These are phyloP conservation scores for Raphanus sativus DNA, from an alignment of 345 rosid genomes.

Conservation along the genomic window DNA sequence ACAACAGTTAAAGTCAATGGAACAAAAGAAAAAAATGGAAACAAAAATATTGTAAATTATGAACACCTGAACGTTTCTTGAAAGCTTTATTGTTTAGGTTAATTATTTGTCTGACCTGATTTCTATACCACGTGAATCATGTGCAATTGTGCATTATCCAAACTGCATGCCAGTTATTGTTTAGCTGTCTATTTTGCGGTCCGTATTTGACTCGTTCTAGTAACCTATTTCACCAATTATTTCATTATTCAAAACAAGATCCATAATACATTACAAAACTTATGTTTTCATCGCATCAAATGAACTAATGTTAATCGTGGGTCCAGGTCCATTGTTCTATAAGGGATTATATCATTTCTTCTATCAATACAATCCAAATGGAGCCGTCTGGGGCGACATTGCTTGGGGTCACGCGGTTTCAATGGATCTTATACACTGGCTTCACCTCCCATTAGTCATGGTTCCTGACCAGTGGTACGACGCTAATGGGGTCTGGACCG, in stretches of 20 bases:
- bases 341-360: constrained; percentile 93
- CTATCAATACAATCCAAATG: constrained; percentile 86
- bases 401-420: constrained; percentile 97
- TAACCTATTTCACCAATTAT: not conserved
- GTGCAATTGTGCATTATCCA: not conserved
- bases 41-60: not conserved
- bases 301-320: not conserved
- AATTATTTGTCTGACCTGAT: not conserved
- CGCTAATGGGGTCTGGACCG: constrained; percentile 79
- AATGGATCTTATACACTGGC: constrained; percentile 76
- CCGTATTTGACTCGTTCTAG: not conserved
- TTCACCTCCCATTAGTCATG: constrained; percentile 86
- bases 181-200: not conserved
- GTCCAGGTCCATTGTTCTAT: constrained; percentile 78
- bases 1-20: too few species aligned
- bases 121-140: not conserved
- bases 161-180: not conserved
- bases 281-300: not conserved
- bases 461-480: constrained; percentile 84
- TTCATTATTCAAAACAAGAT: not conserved
- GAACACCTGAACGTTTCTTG: not conserved
- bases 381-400: constrained; percentile 83
- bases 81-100: not conserved
- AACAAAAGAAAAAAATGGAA: not conserved
- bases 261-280: not conserved